Conservation (phyloP, 1,284 basidiomycete species). For the Pseudozyma pruni region DNA sequence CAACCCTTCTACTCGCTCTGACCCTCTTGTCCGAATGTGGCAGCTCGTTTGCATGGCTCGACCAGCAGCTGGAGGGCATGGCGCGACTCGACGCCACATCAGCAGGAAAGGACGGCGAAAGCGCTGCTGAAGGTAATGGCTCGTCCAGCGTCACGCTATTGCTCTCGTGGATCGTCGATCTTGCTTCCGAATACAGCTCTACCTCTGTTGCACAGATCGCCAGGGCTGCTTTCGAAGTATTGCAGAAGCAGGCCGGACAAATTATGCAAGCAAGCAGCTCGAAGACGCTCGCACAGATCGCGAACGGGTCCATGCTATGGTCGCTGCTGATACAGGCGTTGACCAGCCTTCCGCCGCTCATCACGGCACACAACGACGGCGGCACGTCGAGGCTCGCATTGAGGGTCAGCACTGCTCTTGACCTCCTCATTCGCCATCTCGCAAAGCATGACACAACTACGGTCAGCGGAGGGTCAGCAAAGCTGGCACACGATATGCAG, state of each 20-base stretch:
- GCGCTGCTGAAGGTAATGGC: background rate
- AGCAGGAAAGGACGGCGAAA: too few species aligned
- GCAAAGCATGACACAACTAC: background rate
- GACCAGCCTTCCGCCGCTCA: constrained; percentile 11
- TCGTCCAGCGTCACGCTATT: constrained; percentile 17
- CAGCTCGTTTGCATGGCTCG: constrained; percentile 36
- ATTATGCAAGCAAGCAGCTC: background rate
- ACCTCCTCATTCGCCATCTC: background rate
- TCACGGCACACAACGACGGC: constrained; percentile 19
- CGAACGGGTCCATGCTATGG: constrained; percentile 10
- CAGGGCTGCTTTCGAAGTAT: constrained; percentile 1
- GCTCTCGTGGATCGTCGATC: constrained; percentile 39
- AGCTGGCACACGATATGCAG: constrained; percentile 16
- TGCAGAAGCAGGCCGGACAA: background rate
- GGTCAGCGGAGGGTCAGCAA: background rate
- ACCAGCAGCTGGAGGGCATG: constrained; percentile 20
- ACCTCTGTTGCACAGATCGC: constrained; percentile 1
- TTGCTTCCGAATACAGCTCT: constrained; percentile 16
- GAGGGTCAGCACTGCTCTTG: constrained; percentile 15
- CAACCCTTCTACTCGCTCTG: constrained; percentile 15
- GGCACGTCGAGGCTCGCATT: constrained; percentile 21
- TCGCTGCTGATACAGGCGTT: constrained; percentile 15
- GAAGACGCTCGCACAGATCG: background rate
- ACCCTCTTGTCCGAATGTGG: constrained; percentile 18
- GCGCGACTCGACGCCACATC: constrained; percentile 8